Evolutionary conservation across 2,329 filamentous ascomycete genomes (phyloP), one percentile per base, ranked within the genome.

Genomic region (Aureobasidium zeae): DNA sequence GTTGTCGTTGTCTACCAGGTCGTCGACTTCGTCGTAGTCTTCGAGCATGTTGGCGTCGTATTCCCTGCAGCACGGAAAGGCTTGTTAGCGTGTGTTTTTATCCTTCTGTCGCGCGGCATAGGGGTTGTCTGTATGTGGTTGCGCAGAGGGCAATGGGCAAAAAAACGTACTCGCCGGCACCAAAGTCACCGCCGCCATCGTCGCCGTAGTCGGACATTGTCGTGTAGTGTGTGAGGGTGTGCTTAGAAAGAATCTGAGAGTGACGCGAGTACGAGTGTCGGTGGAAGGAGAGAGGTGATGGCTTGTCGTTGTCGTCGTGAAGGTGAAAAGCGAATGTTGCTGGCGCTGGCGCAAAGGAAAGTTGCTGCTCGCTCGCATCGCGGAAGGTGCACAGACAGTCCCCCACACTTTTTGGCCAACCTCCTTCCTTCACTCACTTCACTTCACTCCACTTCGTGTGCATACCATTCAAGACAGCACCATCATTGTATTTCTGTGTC

Each of bases 1-100:
- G 26, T 44, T 30, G 39, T 44, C 24, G 12, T 48, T 44, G 16
- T 47, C 52, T 11, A 51, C 49, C 13, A 53, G 53, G 33, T 72
- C 73, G 48, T 78, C 74, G 15, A 71, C 67, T 45, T 73, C 71
- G 42, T 74, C 60, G 49, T 76, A 75, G 36, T 76, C 72, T 30
- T 62, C 60, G 24, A 63, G 56, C 48, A 62, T 52, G 48, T 63
- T 63, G 48, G 59, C 60, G n/a, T 54, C 58, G 25, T 59, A 54
- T 34, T 57, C 57, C 50, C 59, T 63, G 37, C n/a, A n/a, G n/a
- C n/a, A n/a, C n/a, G 12, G 15, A 3, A 12, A 15, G 5, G 11
- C 5, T 12, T 7, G 39, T 21, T 26, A 21, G 12, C 19, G 48
- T 47, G 24, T 44, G 36, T 25, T 16, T 16, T 13, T n/a, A n/a